These are phyloP conservation scores for Exutisphaerella laricina DNA, from an alignment of 2,329 filamentous ascomycete genomes.

Conservation along the genomic window DNA sequence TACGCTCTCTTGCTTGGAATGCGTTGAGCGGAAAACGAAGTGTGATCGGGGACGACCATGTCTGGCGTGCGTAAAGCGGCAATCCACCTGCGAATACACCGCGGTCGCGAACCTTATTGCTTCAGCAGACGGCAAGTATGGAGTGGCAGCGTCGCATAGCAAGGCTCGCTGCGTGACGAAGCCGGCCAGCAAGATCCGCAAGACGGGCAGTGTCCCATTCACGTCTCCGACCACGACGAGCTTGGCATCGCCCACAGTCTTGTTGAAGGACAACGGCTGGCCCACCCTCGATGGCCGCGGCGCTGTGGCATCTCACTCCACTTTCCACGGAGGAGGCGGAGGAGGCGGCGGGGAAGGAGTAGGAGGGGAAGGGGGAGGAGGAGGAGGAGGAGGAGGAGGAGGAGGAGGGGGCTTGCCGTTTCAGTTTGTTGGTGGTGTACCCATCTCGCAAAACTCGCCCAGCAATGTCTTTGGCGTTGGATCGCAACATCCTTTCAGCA, in stretches of 20 bases:
- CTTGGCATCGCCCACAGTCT: constrained; percentile 22
- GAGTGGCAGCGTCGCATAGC: constrained; percentile 13
- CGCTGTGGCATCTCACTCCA: constrained; percentile 17
- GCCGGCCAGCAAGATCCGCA: constrained; percentile 32
- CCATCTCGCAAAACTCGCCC: constrained; percentile 63
- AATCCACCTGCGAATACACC: constrained; percentile 70
- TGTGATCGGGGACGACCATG: constrained; percentile 64
- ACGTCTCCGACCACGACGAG: constrained; percentile 19
- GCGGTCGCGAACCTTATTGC: constrained; percentile 67
- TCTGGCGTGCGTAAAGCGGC: constrained; percentile 63
- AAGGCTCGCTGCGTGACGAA: constrained; percentile 32
- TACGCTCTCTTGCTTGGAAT: constrained; percentile 71
- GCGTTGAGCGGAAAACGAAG: constrained; percentile 79
- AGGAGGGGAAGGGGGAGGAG: no score
- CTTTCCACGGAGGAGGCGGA: constrained; percentile 8
- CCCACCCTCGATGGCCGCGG: constrained; percentile 21
- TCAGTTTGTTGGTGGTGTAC: constrained; percentile 66
- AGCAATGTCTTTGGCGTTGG: constrained; percentile 78
- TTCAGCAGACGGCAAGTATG: constrained; percentile 43
- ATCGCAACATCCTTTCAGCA: constrained; percentile 71
- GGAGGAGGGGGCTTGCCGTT: no score
- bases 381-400: no score
- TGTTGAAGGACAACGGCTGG: constrained; percentile 28
- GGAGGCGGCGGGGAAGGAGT: no score
- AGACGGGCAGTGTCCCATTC: constrained; percentile 24